Evolutionary conservation across 768 basidiomycete species (phyloP), one percentile per base, ranked within the genome.

Genomic region (Mycena albidolilacea): DNA sequence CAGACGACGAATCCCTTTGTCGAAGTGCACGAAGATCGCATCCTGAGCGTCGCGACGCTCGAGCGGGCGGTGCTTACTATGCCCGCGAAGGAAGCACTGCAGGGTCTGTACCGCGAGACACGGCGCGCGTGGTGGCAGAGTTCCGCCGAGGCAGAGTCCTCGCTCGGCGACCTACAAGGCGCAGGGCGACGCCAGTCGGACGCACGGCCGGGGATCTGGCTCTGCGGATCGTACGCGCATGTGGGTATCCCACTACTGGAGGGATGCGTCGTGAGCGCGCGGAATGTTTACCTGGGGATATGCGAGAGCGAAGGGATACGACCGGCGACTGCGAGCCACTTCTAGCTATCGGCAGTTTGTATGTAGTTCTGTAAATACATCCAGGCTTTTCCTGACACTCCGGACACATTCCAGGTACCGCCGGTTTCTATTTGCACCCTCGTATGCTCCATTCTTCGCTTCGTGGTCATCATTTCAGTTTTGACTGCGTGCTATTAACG

Each of bases 1-100:
- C 94, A 95, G 80, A 94, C 92, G 12, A 95, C 93, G 10, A 95
- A 95, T 79, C 92, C 93, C 0, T 87, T 91, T 58, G 80, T 93
- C 23, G 79, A 87, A 5, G 89, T 91, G 11, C 79, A 79, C 52
- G 81, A 84, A 41, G 84, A 82, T 2, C 82, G 78, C 37, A 84
- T 93, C 44, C 80, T 95, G 41, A 90, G 89, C 62, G 82, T 90
- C 19, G 87, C 91, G 21, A 85, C 81, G 69, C 82, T 95, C 67
- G 91, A 94, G 76, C 87, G 94, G 65, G 93, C 89, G 21, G 85
- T 93, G 39, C 79, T 92, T 43, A 90, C 87, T 2, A 74, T 81
- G 57, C 78, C 82, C 59, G 85, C 90, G 19, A 90, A 91, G 79
- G 77, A 81, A 37, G 90, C 90, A 2, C 78, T 92, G 39, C 79